Base-by-base conservation (phyloP, 352 stramenopile species). In the Globisporangium solare region DNA sequence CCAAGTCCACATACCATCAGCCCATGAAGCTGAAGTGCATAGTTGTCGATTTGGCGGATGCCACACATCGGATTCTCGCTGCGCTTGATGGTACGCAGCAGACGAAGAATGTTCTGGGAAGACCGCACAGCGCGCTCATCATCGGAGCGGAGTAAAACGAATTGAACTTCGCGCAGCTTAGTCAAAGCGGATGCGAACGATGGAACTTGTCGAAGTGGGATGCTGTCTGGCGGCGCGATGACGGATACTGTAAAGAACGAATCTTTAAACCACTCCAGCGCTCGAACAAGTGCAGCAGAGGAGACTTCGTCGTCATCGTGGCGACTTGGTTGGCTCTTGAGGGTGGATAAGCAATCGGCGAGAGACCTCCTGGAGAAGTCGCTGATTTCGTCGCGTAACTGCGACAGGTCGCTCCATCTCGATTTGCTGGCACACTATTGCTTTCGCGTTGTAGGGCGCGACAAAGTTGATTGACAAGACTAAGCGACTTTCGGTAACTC, bases 101-200 rank as follows among this genome's bases (percentile, higher is more conserved):
- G 49, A 48, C 42, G 41, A 15, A 74, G 51, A 31, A 79, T 66
- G 51, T 65, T 74, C 27, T 54, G 43, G 2, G 64, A 52, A 15
- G 70, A 57, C 4, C 39, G 39, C 11, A 62, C 56, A 18, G 52
- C 41, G 5, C 63, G 18, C 42, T 80, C 71, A 27, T 74, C 68
- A 3, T 79, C 68, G 15, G 67, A 65, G 2, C 73, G 60, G n/a
- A 80, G 62, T 31, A 80, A 22, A 14, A 80, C 46, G 24, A 80
- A 72, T 58, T 83, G 43, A n/a, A 74, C 50, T 7, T 45, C 42
- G 6, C 37, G 45, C 14, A 63, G 41, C n/a, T 56, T 42, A n/a
- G 21, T 45, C 13, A 71, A 42, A n/a, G 22, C 47, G 13, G 48
- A 32, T 3, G 31, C 50, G 20, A 64, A 51, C 22, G 32, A 39